Evolutionary conservation across 495 filamentous ascomycete species (phyloP), one percentile per base, ranked within the genome.

Genomic region (Penicillium samsonianum): DNA sequence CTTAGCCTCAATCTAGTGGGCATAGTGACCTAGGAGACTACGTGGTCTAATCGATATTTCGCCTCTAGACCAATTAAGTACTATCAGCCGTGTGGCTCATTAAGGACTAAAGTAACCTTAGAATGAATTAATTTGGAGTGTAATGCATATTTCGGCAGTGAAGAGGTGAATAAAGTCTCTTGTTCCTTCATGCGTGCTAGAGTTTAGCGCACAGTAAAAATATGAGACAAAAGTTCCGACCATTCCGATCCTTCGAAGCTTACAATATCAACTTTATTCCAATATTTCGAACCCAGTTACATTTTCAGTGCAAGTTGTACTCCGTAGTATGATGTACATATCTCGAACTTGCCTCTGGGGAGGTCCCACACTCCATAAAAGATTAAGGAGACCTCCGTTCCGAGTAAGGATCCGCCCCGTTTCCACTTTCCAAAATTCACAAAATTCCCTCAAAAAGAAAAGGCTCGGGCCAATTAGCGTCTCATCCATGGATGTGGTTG

Each of bases 391-490:
- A 28, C 28, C 51, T 31, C 59, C 62, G 44, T 61, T 60, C 37
- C 51, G 54, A 62, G 65, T 63, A 65, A 31, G 20, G 65, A 67
- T 65, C 55, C 55, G 46, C 50, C 35, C 40, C 25, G 12, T 16
- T 22, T 6, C 56, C 62, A 57, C 56, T 57, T 25, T 23, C 23
- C 46, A 58, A 68, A 68, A 65, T 65, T 30, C n/a, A n/a, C n/a
- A n/a, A n/a, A n/a, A n/a, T n/a, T n/a, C n/a, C 60, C 63, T 63
- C 62, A 67, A 49, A 42, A 58, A 23, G n/a, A 11, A 14, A 37
- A 49, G 20, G 5, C 17, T 14, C 14, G 22, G 30, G 14, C 40
- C 52, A 54, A 54, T 52, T 43, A 43, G 37, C 7, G 16, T 38
- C 23, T 43, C 22, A 33, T 12, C 30, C 30, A 10, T 45, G 16